These are phyloP conservation scores for Aspergillus pseudoglaucus DNA, from an alignment of 2,329 filamentous ascomycete genomes.

Conservation along the genomic window DNA sequence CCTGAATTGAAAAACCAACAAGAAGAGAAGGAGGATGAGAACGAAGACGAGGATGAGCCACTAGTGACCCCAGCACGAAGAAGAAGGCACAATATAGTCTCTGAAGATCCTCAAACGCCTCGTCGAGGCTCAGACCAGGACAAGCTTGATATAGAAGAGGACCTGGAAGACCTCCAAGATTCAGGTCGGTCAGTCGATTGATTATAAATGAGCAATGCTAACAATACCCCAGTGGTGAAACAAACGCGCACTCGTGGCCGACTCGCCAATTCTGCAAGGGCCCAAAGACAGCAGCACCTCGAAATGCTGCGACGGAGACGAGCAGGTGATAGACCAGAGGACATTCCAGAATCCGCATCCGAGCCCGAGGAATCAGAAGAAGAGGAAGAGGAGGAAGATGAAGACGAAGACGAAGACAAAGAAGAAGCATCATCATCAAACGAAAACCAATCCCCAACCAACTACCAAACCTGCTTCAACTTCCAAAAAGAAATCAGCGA, in stretches of 20 bases:
- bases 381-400: constrained; percentile 10
- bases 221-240: constrained; percentile 23
- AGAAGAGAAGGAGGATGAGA: constrained; percentile 13
- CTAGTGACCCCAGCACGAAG: constrained; percentile 24
- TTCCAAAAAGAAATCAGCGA: constrained; percentile 23
- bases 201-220: not conserved
- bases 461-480: constrained; percentile 4
- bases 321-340: constrained; percentile 33
- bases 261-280: constrained; percentile 32
- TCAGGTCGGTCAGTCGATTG: constrained; percentile 26
- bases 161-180: constrained; percentile 39
- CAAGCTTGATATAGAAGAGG: constrained; percentile 39
- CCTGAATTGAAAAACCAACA: not conserved
- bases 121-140: constrained; percentile 23
- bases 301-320: constrained; percentile 39
- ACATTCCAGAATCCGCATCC: constrained; percentile 19
- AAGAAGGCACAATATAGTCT: constrained; percentile 9
- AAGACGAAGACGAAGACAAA: constrained; percentile 8
- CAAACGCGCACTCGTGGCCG: constrained; percentile 37
- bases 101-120: constrained; percentile 18
- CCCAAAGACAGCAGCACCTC: constrained; percentile 34
- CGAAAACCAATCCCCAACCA: constrained; percentile 1
- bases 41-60: constrained; percentile 19
- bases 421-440: constrained; percentile 12
- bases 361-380: constrained; percentile 13